Base-by-base conservation (phyloP, 1,284 basidiomycete species). In the Cerrena zonata region DNA sequence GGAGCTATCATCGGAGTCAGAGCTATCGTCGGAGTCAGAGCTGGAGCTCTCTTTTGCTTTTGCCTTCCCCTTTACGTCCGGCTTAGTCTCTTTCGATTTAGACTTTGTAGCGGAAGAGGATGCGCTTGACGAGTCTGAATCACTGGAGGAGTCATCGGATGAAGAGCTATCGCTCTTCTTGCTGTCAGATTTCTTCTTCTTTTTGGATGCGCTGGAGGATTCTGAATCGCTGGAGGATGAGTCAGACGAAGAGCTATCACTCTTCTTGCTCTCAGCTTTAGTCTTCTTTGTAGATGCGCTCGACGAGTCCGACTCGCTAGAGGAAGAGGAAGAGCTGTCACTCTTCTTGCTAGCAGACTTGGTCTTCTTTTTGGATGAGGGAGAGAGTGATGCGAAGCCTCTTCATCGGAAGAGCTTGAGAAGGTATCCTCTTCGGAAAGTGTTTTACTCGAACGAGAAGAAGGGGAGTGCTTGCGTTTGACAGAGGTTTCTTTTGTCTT, bases 361-460 rank as follows among this genome's bases (percentile, higher is more conserved):
- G 7, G 30, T 15, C 30, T 34, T 34, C 30, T 34, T 34, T 15
- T 34, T 34, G n/a, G n/a, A n/a, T n/a, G n/a, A n/a, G n/a, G n/a
- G n/a, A n/a, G n/a, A n/a, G 41, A 40, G 34, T 23, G 26, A 50
- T 46, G 34, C 5, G 24, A 45, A 23, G 24, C 12, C 42, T 44
- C 24, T 46, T 27, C 15, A 34, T 15, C 15, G 15, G 30, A 34
- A 34, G 30, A 34, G 15, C 15, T 15, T 7, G 30, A 34, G 25
- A 12, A 41, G 40, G n/a, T n/a, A n/a, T n/a, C n/a, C 40, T 50
- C 49, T 3, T 54, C 38, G 37, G 53, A 41, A 18, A 56, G 41
- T 4, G 54, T 57, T 30, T 55, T 26, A 49, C 54, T 58, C 11
- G 54, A 53, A 4, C 47, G 49, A 18, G 41, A 23, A 34, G 55